Percentiles rank a stretch among this genome's conserved stretches.
These are phyloP conservation scores for Monotropa hypopitys DNA, from an alignment of 179 eudicot species.

Conservation along the genomic window DNA sequence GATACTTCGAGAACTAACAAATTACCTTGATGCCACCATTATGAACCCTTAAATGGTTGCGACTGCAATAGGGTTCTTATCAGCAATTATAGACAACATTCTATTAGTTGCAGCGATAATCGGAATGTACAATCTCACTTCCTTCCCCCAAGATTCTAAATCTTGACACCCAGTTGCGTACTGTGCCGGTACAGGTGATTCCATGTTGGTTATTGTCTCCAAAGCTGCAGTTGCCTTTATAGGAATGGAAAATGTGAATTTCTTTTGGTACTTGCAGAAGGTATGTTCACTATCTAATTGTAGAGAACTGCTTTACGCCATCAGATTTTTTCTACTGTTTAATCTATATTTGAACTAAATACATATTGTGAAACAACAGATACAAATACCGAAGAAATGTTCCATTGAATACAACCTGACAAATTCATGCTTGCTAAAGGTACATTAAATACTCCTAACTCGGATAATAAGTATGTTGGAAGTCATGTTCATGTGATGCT, in stretches of 20 bases:
- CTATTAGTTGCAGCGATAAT: slow-evolving; percentile 92
- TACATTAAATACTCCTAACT: not conserved
- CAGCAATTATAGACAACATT: slow-evolving; percentile 87
- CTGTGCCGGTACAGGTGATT: slow-evolving; percentile 97
- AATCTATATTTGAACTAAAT: too few species aligned
- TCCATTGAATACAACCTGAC: slow-evolving; percentile 11
- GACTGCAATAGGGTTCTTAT: slow-evolving; percentile 70
- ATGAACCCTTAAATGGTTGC: slow-evolving; percentile 65
- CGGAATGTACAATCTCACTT: slow-evolving; percentile 88
- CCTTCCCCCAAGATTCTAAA: slow-evolving; percentile 72
- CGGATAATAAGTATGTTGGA: not conserved
- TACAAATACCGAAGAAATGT: too few species aligned
- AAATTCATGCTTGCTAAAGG: slow-evolving; percentile 19
- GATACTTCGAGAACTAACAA: slow-evolving; percentile 73
- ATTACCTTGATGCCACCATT: slow-evolving; percentile 77
- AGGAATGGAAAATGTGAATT: slow-evolving; percentile 93
- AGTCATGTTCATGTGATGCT: not conserved
- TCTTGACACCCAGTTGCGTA: slow-evolving; percentile 88
- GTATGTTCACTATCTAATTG: slow-evolving; percentile 19
- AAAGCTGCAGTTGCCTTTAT: slow-evolving; percentile 92
- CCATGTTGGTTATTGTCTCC: slow-evolving; percentile 88
- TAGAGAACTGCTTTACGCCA: not conserved
- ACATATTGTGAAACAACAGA: too few species aligned
- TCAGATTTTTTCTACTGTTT: not conserved
- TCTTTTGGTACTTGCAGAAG: slow-evolving; percentile 87